A percentile compares a stretch with the other conserved stretches of the same genome.
Evolutionary conservation across 2,329 filamentous ascomycete species (phyloP).

Genomic region (Calonectria honghensis): DNA sequence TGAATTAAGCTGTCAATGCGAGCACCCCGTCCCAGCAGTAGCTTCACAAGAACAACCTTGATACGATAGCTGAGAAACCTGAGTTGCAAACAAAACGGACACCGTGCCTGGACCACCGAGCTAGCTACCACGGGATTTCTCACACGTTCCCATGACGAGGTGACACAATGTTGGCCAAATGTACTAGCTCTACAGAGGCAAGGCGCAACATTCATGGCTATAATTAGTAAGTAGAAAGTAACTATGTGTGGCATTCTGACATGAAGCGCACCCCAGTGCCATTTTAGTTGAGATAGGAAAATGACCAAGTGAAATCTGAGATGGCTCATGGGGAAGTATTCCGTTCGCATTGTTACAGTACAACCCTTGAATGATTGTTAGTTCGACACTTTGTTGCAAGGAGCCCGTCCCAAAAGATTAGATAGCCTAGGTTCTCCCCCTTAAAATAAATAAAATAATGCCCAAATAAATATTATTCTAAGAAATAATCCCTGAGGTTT

Average conservation of each 20-base stretch:
- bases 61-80: not conserved
- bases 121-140: not conserved
- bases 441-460: too few relatives aligned
- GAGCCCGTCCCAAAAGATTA: too few relatives aligned
- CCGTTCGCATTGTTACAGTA: not conserved
- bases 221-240: not conserved
- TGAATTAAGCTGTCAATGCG: not conserved
- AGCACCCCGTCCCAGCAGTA: constrained; percentile 7
- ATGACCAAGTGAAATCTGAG: not conserved
- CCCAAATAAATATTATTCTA: too few relatives aligned
- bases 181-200: not conserved
- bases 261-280: not conserved
- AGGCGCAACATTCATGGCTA: not conserved
- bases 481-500: too few relatives aligned
- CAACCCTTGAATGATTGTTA: too few relatives aligned
- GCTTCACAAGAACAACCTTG: constrained; percentile 7
- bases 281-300: not conserved
- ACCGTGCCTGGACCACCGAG: not conserved
- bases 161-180: not conserved
- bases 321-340: not conserved
- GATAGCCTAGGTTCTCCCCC: too few relatives aligned
- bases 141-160: not conserved
- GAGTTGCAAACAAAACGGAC: constrained; percentile 1
- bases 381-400: too few relatives aligned
- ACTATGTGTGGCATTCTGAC: not conserved